Base-by-base conservation (phyloP, 352 stramenopile species). In the Blastocystis sp. region DNA sequence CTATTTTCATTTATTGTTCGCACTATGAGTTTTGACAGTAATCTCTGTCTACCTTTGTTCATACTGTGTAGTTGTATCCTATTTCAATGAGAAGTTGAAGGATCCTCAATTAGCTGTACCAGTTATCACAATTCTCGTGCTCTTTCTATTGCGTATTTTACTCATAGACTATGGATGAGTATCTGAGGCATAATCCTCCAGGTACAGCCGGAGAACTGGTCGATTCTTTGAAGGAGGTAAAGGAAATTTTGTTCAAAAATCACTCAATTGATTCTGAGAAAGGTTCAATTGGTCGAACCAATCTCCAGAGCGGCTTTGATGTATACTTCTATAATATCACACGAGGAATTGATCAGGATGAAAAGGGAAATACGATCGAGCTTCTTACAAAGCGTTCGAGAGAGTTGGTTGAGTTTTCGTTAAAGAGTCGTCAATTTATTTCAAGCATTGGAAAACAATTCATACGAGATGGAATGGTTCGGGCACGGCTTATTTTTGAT, bases 11-110 rank as follows among this genome's bases (percentile, higher is more conserved):
- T 24, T 26, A 24, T 39, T 9, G 6, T 18, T n/a, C 11, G 11
- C 65, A 39, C 16, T 65, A 65, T 81, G 70, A 65, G 70, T 64
- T 78, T 78, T 78, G 66, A 78, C 30, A 78, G 66, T 78, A 78
- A 7, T 20, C 5, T 56, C 4, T 7, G 41, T 11, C 56, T 5
- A 34, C 0, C 20, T 39, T 50, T 8, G n/a, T n/a, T 13, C n/a
- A 39, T 53, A 20, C 3, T 34, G 50, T n/a, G 37, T 78, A 78
- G 66, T 78, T 78, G 66, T 78, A 59, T 53, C 66, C 30, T 55
- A 78, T 18, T 78, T 78, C 37, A 78, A 78, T 50, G 66, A 78
- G 66, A 55, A 78, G 41, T 37, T 45, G 16, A 37, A 78, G 66
- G 50, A 78, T 55, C 47, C 70, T 39, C 34, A 63, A 64, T 62